Conservation (phyloP, 78 protist genomes). For the Dictyostelium intermedium region DNA sequence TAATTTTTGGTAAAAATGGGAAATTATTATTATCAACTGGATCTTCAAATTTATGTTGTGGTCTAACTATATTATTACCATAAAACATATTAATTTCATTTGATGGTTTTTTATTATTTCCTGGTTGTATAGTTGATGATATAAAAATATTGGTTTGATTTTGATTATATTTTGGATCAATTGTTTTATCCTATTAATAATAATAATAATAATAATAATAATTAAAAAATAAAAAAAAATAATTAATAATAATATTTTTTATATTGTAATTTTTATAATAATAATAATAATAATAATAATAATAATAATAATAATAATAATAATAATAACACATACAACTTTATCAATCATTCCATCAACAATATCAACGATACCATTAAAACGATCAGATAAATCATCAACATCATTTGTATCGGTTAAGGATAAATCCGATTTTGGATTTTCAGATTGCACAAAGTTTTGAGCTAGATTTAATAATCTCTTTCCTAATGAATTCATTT, state of each 20-base stretch:
- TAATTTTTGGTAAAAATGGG: conserved; percentile 86
- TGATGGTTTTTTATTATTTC: background rate
- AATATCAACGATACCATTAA: conserved; percentile 59
- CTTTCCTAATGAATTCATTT: conserved; percentile 50
- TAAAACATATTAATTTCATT: conserved; percentile 72
- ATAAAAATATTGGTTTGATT: conserved; percentile 49
- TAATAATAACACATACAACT: conserved; percentile 51
- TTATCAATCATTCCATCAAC: conserved; percentile 77
- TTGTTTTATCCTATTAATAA: conserved; percentile 35
- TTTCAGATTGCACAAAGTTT: conserved; percentile 42
- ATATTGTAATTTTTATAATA: too few species aligned
- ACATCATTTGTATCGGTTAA: conserved; percentile 5
- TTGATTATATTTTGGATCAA: conserved; percentile 52
- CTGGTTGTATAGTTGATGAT: conserved; percentile 23
- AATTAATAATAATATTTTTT: background rate
- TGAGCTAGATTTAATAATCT: conserved; percentile 41
- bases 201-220: too few species aligned
- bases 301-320: background rate
- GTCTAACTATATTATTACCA: conserved; percentile 66
- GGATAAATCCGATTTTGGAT: conserved; percentile 13
- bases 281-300: too few species aligned
- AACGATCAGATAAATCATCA: conserved; percentile 65
- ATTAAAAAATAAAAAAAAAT: background rate
- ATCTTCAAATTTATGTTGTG: conserved; percentile 76
- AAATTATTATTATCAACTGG: conserved; percentile 83